Conservation (phyloP, 768 basidiomycete species). For the Tulasnella sp. region DNA sequence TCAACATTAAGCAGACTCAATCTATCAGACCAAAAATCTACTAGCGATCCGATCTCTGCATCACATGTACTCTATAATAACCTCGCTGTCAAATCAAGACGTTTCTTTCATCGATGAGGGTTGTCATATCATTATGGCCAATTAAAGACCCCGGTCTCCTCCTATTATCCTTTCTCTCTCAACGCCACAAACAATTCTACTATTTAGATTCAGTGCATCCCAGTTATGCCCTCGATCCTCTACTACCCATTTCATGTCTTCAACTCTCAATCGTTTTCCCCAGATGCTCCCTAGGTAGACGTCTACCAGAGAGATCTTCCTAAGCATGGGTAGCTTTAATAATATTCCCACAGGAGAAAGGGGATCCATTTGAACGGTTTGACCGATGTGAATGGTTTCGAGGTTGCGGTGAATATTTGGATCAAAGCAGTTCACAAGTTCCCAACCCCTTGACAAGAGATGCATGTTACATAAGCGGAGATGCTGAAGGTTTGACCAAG, state of each 20-base stretch:
- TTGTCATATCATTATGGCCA: no score
- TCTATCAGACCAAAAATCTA: no score
- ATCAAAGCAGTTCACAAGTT: constrained; percentile 14
- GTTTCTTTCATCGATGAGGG: no score
- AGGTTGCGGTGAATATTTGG: not conserved
- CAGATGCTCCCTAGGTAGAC: constrained; percentile 45
- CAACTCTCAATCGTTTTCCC: constrained; percentile 39
- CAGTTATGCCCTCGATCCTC: no score
- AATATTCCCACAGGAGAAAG: constrained; percentile 28
- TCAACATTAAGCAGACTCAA: no score
- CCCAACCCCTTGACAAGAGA: constrained; percentile 29
- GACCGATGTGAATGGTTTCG: constrained; percentile 34
- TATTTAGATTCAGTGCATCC: no score
- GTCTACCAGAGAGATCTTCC: constrained; percentile 29
- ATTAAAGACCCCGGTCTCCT: no score
- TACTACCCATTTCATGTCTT: constrained; percentile 35
- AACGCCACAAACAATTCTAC: no score
- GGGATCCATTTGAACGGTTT: constrained; percentile 36
- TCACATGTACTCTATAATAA: no score
- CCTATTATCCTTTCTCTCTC: no score
- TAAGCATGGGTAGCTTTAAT: constrained; percentile 23
- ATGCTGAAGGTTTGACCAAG: constrained; percentile 34
- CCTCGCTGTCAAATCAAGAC: no score
- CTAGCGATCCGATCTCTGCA: no score
- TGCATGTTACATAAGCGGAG: constrained; percentile 38